phyloP scores from a whole-genome alignment of 495 filamentous ascomycete genomes.

The Parachaetomium inaequale region DNA sequence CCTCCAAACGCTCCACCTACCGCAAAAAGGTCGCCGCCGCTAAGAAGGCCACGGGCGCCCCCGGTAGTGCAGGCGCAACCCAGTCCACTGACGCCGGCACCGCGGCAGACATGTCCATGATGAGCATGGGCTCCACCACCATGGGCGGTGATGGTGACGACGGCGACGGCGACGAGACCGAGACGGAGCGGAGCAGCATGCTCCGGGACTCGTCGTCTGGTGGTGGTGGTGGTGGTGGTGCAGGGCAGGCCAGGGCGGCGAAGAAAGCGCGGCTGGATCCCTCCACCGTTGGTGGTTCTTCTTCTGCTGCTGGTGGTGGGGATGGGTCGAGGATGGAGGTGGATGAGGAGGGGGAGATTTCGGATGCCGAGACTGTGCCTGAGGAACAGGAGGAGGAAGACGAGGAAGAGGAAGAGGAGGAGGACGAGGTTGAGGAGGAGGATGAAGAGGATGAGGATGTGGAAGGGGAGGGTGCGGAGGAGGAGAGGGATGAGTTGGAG shows the following conservation, averaged over 20 bases:
- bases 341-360: slow-evolving; percentile 38
- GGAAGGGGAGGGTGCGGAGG: slow-evolving; percentile 54
- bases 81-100: no score
- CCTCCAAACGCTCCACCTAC: slow-evolving; percentile 50
- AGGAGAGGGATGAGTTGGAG: slow-evolving; percentile 41
- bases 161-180: background rate
- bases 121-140: slow-evolving; percentile 29
- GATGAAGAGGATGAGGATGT: slow-evolving; percentile 53
- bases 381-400: slow-evolving; percentile 51
- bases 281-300: background rate
- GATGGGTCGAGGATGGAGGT: slow-evolving; percentile 39
- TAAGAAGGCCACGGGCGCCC: slow-evolving; percentile 32
- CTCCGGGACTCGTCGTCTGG: no score
- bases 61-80: background rate
- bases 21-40: slow-evolving; percentile 47
- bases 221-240: no score
- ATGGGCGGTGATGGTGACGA: slow-evolving; percentile 8
- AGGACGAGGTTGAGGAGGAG: slow-evolving; percentile 44
- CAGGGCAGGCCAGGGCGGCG: slow-evolving; percentile 17
- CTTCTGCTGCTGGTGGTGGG: background rate
- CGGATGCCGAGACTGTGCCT: slow-evolving; percentile 51
- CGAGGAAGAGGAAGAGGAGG: slow-evolving; percentile 45
- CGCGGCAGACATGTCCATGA: no score
- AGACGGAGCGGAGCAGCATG: background rate
- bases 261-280: slow-evolving; percentile 45